Base-by-base conservation (phyloP, 106 monocot genomes). In the Dendrobium catenatum region DNA sequence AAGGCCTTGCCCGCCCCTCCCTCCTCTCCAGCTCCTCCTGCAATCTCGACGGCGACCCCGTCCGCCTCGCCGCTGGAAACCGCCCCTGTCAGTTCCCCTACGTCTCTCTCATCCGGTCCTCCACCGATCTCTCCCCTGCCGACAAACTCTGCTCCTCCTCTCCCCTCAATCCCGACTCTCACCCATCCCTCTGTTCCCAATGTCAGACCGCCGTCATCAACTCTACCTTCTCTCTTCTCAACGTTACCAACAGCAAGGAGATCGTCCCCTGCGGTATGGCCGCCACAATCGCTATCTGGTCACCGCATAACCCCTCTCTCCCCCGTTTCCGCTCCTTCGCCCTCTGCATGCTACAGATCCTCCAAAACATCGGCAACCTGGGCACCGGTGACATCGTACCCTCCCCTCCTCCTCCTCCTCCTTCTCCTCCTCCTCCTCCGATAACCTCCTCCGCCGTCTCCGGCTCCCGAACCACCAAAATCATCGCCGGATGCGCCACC, bases 231-330 rank as follows among this genome's bases (percentile, higher is more conserved):
- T 22, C 75, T 22, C 84, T 91, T 27, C 73, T 91, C 68, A 61
- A 56, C 72, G 46, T 19, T 47, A 84, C 81, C 41, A 42, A 73
- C 24, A 86, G 82, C 83, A 86, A 88, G 82, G 86, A 91, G 77
- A 72, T 86, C 70, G 90, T 91, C 19, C 81, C 90, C 31, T 91
- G 90, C 56, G 88, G 90, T 77, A 88, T 91, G 90, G 90, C 90
- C 22, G 84, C 88, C 22, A 90, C 90, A 8, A 74, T 90, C 72
- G 90, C 64, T 26, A 46, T 88, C 79, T 90, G 90, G 90, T 81
- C 88, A 24, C 31, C 56, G 29, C 27, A 74, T 47, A 17, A 31
- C 33, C 90, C 90, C 2, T 48, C 84, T 9, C 78, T 88, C 43
- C 26, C 76, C 2, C 55, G 77, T 9, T 91, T 91, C 80, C 80